These are phyloP conservation scores for Discostella stelligera DNA, from an alignment of 352 stramenopile genomes.

Conservation along the genomic window DNA sequence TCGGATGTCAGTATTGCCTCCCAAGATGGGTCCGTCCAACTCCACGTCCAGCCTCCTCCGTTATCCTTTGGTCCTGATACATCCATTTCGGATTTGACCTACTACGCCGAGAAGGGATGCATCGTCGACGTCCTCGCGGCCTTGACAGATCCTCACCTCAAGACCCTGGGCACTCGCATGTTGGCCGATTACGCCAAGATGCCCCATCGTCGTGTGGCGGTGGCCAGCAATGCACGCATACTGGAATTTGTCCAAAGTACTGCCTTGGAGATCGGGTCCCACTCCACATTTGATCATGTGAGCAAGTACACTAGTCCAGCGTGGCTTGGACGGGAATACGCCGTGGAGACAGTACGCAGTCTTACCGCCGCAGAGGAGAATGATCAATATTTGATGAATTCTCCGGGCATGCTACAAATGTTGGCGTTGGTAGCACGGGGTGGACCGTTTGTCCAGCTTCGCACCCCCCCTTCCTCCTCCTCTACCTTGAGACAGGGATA, in stretches of 20 bases:
- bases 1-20: slow-evolving; percentile 23
- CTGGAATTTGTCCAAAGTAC: slow-evolving; percentile 77
- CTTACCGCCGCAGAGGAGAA: slow-evolving; percentile 80
- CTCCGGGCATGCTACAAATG: slow-evolving; percentile 68
- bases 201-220: slow-evolving; percentile 70
- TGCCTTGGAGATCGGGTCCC: slow-evolving; percentile 56
- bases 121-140: slow-evolving; percentile 75
- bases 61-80: slow-evolving; percentile 70
- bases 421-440: slow-evolving; percentile 70
- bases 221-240: slow-evolving; percentile 74
- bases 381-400: slow-evolving; percentile 77
- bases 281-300: slow-evolving; percentile 13
- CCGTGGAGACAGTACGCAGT: slow-evolving; percentile 78
- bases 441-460: slow-evolving; percentile 65
- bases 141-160: slow-evolving; percentile 70
- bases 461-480: slow-evolving; percentile 5
- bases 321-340: slow-evolving; percentile 77
- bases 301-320: slow-evolving; percentile 45
- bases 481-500: not conserved
- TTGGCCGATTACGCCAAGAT: slow-evolving; percentile 83
- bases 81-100: slow-evolving; percentile 76
- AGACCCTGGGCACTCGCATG: slow-evolving; percentile 74
- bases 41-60: slow-evolving; percentile 5
- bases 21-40: slow-evolving; percentile 16
- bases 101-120: slow-evolving; percentile 77